Percentiles rank a stretch among this genome's conserved stretches.
Evolutionary conservation across 495 filamentous ascomycete genomes (phyloP).

Genomic region (Penicillium daleae): DNA sequence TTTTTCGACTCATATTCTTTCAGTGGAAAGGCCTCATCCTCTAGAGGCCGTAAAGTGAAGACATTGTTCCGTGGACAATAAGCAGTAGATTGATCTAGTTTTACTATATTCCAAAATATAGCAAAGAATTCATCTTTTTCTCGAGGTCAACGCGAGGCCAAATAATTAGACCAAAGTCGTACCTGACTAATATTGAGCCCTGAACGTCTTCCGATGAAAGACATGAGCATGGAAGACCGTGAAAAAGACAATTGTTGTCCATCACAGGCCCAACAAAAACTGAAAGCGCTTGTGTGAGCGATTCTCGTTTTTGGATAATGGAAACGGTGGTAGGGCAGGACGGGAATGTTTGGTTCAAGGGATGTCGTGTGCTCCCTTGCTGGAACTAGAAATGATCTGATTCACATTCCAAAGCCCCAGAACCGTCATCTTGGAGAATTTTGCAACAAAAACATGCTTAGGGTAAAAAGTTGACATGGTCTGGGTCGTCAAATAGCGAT

Average conservation of each 20-base stretch:
- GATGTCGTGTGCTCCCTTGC: constrained; percentile 13
- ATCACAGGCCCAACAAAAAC: not conserved
- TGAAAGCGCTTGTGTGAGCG: not conserved
- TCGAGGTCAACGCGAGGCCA: not conserved
- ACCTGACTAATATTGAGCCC: too few species aligned
- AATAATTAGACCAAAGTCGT: not conserved
- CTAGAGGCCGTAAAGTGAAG: not conserved
- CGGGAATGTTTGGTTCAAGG: constrained; percentile 7
- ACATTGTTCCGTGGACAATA: not conserved
- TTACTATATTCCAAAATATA: too few species aligned
- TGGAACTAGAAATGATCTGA: not conserved
- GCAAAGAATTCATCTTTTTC: too few species aligned
- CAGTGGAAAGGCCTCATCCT: not conserved
- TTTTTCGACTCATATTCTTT: not conserved
- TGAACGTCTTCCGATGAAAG: too few species aligned
- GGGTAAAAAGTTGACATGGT: not conserved
- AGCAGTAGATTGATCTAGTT: not conserved
- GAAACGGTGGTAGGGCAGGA: not conserved
- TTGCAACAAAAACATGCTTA: not conserved
- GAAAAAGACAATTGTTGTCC: not conserved
- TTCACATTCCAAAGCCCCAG: not conserved
- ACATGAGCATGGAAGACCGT: not conserved
- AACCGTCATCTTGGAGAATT: not conserved
- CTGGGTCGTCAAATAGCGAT: too few species aligned
- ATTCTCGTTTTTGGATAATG: not conserved